These are phyloP conservation scores for Triglochin maritima DNA, from an alignment of 106 monocot species.

Conservation along the genomic window DNA sequence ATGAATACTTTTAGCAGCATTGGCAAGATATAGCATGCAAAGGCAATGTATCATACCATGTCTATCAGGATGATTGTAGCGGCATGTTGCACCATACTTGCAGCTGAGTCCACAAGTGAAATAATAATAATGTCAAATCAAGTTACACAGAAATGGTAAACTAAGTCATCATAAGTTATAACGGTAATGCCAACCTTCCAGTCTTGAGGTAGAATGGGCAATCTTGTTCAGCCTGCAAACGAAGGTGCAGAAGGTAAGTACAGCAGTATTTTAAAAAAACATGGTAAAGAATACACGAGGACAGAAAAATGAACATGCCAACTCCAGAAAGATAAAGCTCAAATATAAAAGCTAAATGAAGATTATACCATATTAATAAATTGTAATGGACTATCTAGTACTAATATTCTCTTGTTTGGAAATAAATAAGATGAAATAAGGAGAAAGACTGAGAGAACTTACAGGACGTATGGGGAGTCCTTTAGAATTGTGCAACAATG, in stretches of 20 bases:
- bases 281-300: no score
- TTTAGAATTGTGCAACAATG: slow-evolving; percentile 73
- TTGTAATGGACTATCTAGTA: no score
- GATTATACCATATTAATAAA: no score
- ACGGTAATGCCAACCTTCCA: slow-evolving; percentile 48
- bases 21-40: neutral
- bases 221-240: slow-evolving; percentile 69
- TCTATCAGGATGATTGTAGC: slow-evolving; percentile 89
- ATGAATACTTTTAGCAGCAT: neutral
- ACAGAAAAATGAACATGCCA: no score
- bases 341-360: no score
- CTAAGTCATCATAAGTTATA: neutral
- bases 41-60: slow-evolving; percentile 27
- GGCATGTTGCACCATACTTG: slow-evolving; percentile 76
- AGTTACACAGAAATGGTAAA: neutral
- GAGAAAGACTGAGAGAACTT: slow-evolving; percentile 4
- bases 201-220: slow-evolving; percentile 96
- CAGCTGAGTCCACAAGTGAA: slow-evolving; percentile 46
- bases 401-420: no score
- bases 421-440: neutral
- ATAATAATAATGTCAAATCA: neutral
- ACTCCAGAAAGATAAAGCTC: no score
- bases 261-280: neutral
- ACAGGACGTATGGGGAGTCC: slow-evolving; percentile 88
- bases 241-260: neutral